These are phyloP conservation scores for Chlamydomonas sphaeroides DNA, from an alignment of 139 green algal genomes.

Conservation along the genomic window DNA sequence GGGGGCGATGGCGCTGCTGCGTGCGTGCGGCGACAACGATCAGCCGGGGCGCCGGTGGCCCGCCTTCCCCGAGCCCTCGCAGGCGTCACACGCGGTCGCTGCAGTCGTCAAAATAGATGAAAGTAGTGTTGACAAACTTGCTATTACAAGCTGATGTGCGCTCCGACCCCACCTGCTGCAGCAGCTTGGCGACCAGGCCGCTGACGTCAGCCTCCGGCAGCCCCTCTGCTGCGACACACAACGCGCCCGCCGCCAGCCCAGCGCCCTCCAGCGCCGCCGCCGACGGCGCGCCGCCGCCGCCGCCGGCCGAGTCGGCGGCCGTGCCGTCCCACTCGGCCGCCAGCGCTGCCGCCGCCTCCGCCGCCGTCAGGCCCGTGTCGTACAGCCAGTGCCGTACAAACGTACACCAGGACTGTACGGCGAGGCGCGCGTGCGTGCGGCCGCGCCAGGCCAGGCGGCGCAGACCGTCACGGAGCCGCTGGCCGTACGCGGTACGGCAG, in stretches of 20 bases:
- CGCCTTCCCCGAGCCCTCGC: too few relatives aligned
- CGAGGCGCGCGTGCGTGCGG: neutral
- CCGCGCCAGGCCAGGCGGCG: constrained; percentile 24
- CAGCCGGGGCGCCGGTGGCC: too few relatives aligned
- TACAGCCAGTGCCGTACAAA: constrained; percentile 32
- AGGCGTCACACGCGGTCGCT: too few relatives aligned
- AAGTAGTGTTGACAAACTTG: too few relatives aligned
- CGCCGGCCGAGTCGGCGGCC: neutral
- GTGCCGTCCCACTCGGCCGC: constrained; percentile 34
- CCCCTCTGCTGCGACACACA: constrained; percentile 24
- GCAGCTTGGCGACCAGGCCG: neutral
- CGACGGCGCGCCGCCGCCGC: neutral
- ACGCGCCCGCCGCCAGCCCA: constrained; percentile 12
- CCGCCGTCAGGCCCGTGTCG: constrained; percentile 26
- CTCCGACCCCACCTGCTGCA: constrained; percentile 10
- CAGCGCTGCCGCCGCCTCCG: constrained; percentile 13
- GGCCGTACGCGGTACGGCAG: neutral
- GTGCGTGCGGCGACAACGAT: too few relatives aligned
- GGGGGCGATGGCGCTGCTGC: too few relatives aligned
- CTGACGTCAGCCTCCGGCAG: constrained; percentile 28
- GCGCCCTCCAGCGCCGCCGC: constrained; percentile 31
- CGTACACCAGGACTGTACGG: constrained; percentile 4
- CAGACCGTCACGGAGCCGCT: constrained; percentile 19
- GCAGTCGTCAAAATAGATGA: too few relatives aligned
- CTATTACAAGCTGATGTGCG: too few relatives aligned